phyloP scores from a whole-genome alignment of 768 basidiomycete species.

The Hericium coralloides region DNA sequence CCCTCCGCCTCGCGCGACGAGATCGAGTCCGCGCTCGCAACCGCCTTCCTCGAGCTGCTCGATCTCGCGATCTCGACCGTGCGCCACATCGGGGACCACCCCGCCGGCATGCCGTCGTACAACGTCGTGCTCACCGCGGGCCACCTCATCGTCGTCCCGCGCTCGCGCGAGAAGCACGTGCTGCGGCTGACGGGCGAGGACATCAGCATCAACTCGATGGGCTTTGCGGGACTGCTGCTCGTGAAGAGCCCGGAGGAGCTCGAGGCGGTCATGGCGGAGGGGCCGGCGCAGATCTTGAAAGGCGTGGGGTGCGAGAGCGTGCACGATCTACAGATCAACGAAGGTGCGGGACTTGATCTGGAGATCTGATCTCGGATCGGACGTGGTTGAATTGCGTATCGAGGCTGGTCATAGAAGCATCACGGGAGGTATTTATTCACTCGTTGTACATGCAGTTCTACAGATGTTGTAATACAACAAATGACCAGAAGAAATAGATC shows the following conservation, averaged over 20 bases:
- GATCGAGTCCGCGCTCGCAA: slow-evolving; percentile 43
- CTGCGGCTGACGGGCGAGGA: slow-evolving; percentile 43
- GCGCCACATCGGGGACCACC: slow-evolving; percentile 56
- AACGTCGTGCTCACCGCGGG: slow-evolving; percentile 75
- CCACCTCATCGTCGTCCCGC: slow-evolving; percentile 83
- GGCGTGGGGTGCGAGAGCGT: slow-evolving; percentile 59
- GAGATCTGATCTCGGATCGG: background rate
- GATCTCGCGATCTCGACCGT: slow-evolving; percentile 71
- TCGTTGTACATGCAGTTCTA: background rate
- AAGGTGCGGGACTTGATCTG: slow-evolving; percentile 11
- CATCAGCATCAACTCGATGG: slow-evolving; percentile 77
- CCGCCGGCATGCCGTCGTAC: slow-evolving; percentile 63
- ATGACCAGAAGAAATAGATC: background rate
- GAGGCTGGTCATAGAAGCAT: no score
- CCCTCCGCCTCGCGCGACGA: slow-evolving; percentile 26
- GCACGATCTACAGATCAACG: slow-evolving; percentile 55
- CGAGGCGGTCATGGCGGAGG: slow-evolving; percentile 54
- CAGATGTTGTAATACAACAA: background rate
- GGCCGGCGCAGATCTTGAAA: slow-evolving; percentile 51
- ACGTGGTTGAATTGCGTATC: background rate
- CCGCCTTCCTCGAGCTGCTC: slow-evolving; percentile 62
- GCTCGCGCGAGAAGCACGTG: slow-evolving; percentile 51
- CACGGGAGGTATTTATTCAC: no score
- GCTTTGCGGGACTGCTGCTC: slow-evolving; percentile 84
- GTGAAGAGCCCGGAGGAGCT: slow-evolving; percentile 78